A percentile compares a stretch with the other conserved stretches of the same genome.
These are phyloP conservation scores for Pugionium dolabratum DNA, from an alignment of 345 rosid species.

Conservation along the genomic window DNA sequence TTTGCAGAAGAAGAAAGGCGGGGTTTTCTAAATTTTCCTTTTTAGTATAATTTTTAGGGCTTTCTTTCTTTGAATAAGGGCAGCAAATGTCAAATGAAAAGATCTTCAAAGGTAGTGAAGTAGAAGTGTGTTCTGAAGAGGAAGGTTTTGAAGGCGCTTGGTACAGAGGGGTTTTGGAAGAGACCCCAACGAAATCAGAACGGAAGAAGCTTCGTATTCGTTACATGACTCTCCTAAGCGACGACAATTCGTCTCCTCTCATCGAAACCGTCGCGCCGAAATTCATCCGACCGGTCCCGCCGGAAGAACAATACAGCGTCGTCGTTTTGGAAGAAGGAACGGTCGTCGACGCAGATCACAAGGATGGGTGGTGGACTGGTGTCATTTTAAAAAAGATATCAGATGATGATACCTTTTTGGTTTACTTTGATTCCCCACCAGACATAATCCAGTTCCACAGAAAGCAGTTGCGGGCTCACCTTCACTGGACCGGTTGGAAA, in stretches of 20 bases:
- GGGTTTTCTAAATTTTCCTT: not conserved
- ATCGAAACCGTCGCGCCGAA: slow-evolving; percentile 39
- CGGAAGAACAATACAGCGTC: slow-evolving; percentile 2
- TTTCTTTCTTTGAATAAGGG: not conserved
- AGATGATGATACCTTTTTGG: slow-evolving; percentile 40
- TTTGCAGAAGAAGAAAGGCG: not conserved
- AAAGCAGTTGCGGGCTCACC: slow-evolving; percentile 52
- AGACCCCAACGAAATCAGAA: slow-evolving; percentile 35
- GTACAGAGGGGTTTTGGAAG: slow-evolving; percentile 53
- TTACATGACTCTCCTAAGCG: slow-evolving; percentile 46
- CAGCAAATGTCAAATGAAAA: too few relatives aligned
- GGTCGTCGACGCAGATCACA: slow-evolving; percentile 48
- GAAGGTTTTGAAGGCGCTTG: slow-evolving; percentile 60
- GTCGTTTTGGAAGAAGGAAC: slow-evolving; percentile 40
- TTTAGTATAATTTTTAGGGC: not conserved
- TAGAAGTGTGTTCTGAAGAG: slow-evolving; percentile 60
- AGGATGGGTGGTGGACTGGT: slow-evolving; percentile 61
- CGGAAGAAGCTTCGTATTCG: slow-evolving; percentile 42
- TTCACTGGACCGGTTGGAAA: slow-evolving; percentile 48
- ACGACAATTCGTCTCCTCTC: slow-evolving; percentile 45
- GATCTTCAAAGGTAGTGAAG: slow-evolving; percentile 33
- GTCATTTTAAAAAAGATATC: slow-evolving; percentile 43
- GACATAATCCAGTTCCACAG: slow-evolving; percentile 49
- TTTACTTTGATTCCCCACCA: slow-evolving; percentile 56
- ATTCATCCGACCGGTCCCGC: slow-evolving; percentile 53